Percentiles rank a stretch among this genome's conserved stretches.
These are phyloP conservation scores for Penicillium expansum DNA, from an alignment of 2,329 filamentous ascomycete species.

Conservation along the genomic window DNA sequence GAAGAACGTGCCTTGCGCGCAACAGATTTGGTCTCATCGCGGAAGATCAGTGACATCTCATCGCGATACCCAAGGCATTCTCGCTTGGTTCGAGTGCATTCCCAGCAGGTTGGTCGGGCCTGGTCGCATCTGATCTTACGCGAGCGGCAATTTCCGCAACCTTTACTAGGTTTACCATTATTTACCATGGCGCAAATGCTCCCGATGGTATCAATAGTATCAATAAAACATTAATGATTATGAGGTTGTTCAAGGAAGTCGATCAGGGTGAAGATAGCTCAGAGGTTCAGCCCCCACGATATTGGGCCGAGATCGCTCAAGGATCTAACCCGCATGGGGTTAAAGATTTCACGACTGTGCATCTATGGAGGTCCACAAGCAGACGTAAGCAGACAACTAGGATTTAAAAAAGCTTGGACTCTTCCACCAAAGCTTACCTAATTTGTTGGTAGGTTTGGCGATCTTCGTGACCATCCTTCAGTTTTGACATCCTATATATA, in stretches of 20 bases:
- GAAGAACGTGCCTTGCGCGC: constrained; percentile 49
- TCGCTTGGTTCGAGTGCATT: constrained; percentile 60
- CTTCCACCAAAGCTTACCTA: not conserved
- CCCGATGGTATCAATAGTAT: not conserved
- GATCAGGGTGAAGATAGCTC: not conserved
- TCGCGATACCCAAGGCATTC: constrained; percentile 64
- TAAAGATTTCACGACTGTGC: not conserved
- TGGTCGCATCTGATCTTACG: constrained; percentile 57
- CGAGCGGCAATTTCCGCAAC: constrained; percentile 43
- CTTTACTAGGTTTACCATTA: constrained; percentile 45
- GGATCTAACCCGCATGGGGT: not conserved
- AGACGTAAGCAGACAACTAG: not conserved
- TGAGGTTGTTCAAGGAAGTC: no score
- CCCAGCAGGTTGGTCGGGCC: constrained; percentile 57
- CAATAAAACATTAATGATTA: not conserved
- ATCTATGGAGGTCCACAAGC: not conserved
- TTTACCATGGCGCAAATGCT: constrained; percentile 42
- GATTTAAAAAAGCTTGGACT: not conserved
- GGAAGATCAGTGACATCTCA: constrained; percentile 26
- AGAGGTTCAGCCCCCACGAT: not conserved
- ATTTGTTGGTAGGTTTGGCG: no score
- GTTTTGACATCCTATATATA: no score
- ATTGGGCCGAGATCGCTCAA: not conserved
- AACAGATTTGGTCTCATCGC: constrained; percentile 62
- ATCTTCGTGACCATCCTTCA: no score